Evolutionary conservation across 163 green algal genomes (phyloP).

Genomic region (Chlorella variabilis): DNA sequence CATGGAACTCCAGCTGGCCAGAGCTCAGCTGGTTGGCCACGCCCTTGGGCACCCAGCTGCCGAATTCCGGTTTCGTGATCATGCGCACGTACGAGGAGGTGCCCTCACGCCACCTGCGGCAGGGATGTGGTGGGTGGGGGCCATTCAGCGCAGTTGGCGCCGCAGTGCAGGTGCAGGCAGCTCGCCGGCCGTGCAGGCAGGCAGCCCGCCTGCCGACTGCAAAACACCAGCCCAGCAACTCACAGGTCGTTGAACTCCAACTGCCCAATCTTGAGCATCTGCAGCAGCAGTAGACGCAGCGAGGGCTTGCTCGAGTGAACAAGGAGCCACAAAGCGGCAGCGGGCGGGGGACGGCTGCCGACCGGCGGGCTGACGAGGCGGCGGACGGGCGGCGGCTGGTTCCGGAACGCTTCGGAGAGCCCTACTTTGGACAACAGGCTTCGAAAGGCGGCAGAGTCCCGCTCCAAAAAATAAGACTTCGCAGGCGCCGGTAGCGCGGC

Average conservation of each 20-base stretch:
- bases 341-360: no score
- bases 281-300: no score
- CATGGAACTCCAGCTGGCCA: constrained; percentile 34
- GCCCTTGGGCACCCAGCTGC: constrained; percentile 40
- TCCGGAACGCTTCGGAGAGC: no score
- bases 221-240: no score
- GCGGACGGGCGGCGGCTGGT: no score
- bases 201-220: no score
- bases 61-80: constrained; percentile 44
- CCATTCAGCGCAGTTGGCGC: background rate
- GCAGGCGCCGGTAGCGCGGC: background rate
- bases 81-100: constrained; percentile 28
- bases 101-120: constrained; percentile 9
- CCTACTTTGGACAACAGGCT: constrained; percentile 4
- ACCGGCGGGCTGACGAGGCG: no score
- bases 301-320: no score
- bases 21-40: constrained; percentile 24
- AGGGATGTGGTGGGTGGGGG: background rate
- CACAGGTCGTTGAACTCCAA: constrained; percentile 24
- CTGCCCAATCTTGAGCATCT: constrained; percentile 37
- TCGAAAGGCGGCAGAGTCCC: constrained; percentile 22
- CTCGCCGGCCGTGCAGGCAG: no score
- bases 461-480: constrained; percentile 16
- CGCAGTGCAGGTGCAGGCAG: no score
- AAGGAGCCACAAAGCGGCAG: no score